Conservation (phyloP, 176 grass and related monocot species). For the Coix lacrymajobi region DNA sequence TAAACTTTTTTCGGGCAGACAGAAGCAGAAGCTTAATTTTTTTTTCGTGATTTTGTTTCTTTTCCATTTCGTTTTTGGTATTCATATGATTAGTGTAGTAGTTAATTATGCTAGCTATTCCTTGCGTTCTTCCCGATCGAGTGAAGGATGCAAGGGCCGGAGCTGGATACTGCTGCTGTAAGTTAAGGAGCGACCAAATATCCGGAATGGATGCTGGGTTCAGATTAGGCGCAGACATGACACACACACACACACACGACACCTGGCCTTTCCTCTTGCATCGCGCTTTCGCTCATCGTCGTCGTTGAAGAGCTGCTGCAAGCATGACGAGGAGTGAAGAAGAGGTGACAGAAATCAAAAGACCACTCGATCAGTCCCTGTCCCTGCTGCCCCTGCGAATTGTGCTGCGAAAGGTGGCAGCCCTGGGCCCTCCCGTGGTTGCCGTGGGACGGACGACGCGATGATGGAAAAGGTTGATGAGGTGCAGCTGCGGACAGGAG, state of each 20-base stretch:
- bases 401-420: background rate
- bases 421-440: background rate
- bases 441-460: background rate
- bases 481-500: background rate
- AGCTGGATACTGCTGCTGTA: slow-evolving; percentile 28
- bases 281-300: background rate
- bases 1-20: background rate
- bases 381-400: background rate
- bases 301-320: background rate
- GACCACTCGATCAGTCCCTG: background rate
- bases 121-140: slow-evolving; percentile 8
- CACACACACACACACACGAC: background rate
- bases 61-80: background rate
- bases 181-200: slow-evolving; percentile 14
- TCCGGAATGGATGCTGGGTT: slow-evolving; percentile 24
- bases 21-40: background rate
- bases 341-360: background rate
- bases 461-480: background rate
- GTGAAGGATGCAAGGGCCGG: background rate
- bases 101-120: slow-evolving; percentile 7
- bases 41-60: background rate
- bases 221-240: background rate
- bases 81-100: background rate
- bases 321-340: background rate
- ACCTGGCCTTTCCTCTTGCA: background rate